Percentiles rank a stretch among this genome's conserved stretches.
Evolutionary conservation across 2,329 filamentous ascomycete species (phyloP).

Genomic region (Rhynchosporium graminicola): DNA sequence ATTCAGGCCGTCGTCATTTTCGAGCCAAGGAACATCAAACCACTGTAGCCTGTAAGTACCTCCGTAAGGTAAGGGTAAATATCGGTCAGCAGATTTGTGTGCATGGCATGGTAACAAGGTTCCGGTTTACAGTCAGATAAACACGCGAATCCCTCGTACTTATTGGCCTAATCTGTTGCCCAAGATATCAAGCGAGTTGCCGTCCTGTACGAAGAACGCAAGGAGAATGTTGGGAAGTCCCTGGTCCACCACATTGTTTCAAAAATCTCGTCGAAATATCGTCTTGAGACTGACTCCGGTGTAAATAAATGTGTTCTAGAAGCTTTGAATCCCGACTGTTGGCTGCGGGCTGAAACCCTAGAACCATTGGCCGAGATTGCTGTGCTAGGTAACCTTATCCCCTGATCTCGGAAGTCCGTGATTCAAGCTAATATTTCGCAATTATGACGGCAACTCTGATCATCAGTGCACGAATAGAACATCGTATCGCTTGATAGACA

Average conservation of each 20-base stretch:
- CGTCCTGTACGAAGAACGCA: too few species aligned
- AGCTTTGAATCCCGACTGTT: neutral
- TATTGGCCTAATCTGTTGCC: neutral
- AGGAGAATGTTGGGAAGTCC: too few species aligned
- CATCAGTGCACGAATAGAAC: neutral
- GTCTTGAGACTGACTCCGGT: too few species aligned
- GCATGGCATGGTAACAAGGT: neutral
- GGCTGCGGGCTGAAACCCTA: neutral
- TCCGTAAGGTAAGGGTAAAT: too few species aligned
- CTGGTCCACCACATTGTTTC: too few species aligned
- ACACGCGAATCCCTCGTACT: conserved; percentile 1
- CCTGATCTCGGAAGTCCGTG: neutral
- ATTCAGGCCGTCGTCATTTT: conserved; percentile 12
- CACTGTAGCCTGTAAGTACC: neutral
- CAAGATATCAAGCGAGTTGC: neutral
- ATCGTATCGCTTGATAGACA: neutral
- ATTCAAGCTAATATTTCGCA: neutral
- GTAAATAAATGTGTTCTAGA: too few species aligned
- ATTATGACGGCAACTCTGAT: neutral
- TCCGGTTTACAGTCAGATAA: neutral
- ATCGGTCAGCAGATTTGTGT: neutral
- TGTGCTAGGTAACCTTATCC: neutral
- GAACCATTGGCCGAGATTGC: neutral
- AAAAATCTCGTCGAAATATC: too few species aligned
- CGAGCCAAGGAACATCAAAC: neutral